phyloP scores from a whole-genome alignment of 2,329 filamentous ascomycete species.

The Paraphoma chrysanthemicola region DNA sequence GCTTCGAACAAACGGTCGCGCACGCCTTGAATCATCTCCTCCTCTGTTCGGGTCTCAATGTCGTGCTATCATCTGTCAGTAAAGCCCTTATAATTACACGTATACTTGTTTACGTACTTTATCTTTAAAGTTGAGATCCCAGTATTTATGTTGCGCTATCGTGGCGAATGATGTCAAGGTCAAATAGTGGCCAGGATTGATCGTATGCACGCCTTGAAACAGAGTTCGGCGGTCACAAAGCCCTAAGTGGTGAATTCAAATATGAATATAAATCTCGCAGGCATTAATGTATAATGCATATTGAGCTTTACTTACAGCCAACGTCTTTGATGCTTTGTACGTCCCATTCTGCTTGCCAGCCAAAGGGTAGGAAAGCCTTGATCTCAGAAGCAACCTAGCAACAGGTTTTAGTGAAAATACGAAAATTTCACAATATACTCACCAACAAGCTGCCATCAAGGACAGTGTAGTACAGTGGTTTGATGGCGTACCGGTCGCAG shows the following conservation, averaged over 20 bases:
- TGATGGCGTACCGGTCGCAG: slow-evolving; percentile 64
- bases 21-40: slow-evolving; percentile 61
- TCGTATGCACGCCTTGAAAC: slow-evolving; percentile 58
- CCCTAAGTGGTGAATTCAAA: slow-evolving; percentile 9
- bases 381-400: slow-evolving; percentile 49
- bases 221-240: slow-evolving; percentile 55
- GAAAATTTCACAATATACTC: background rate
- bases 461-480: slow-evolving; percentile 62
- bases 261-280: too few relatives aligned
- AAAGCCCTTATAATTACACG: too few relatives aligned
- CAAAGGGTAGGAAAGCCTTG: slow-evolving; percentile 61
- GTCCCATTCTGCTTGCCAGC: slow-evolving; percentile 63
- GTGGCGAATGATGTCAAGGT: slow-evolving; percentile 40
- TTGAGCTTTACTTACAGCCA: slow-evolving; percentile 37
- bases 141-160: slow-evolving; percentile 56
- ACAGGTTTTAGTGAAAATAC: background rate
- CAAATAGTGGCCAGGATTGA: slow-evolving; percentile 30
- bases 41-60: slow-evolving; percentile 53
- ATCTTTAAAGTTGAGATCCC: slow-evolving; percentile 61
- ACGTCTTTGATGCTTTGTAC: slow-evolving; percentile 54
- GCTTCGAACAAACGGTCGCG: slow-evolving; percentile 60
- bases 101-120: slow-evolving; percentile 49
- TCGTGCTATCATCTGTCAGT: slow-evolving; percentile 10
- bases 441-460: slow-evolving; percentile 50
- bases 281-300: too few relatives aligned